phyloP scores from a whole-genome alignment of 805 yeast genomes.

The Lipomyces kockii region DNA sequence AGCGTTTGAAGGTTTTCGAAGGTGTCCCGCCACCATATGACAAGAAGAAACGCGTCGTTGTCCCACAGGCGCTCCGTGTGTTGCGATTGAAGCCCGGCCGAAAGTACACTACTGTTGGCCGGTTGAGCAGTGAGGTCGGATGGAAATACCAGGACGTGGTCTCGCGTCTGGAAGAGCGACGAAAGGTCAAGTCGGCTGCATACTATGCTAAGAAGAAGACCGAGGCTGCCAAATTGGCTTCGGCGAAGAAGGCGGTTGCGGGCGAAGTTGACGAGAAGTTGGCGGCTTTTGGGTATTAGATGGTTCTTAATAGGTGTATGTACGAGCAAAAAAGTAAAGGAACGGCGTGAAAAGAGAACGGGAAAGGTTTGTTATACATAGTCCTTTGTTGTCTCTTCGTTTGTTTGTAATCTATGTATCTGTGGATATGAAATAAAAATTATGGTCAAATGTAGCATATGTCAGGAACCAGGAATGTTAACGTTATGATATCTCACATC shows the following conservation, averaged over 20 bases:
- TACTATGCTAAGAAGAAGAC: slow-evolving; percentile 99
- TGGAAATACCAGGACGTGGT: slow-evolving; percentile 99
- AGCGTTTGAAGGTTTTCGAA: slow-evolving; percentile 98
- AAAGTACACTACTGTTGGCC: slow-evolving; percentile 98
- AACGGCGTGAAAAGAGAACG: not conserved
- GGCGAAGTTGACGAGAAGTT: slow-evolving; percentile 90
- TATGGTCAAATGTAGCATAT: slow-evolving; percentile 5
- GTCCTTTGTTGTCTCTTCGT: slow-evolving; percentile 7
- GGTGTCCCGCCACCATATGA: slow-evolving; percentile 99
- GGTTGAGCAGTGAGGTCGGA: slow-evolving; percentile 95
- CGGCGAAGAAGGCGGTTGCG: slow-evolving; percentile 87
- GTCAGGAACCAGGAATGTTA: not conserved
- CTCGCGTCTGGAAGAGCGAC: slow-evolving; percentile 97
- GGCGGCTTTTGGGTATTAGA: slow-evolving; percentile 97
- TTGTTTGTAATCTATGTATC: slow-evolving; percentile 24
- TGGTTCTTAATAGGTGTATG: slow-evolving; percentile 29
- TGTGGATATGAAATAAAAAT: slow-evolving; percentile 15
- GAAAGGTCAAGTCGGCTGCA: slow-evolving; percentile 98
- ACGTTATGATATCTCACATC: not conserved
- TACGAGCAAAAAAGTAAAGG: slow-evolving; percentile 6
- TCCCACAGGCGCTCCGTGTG: slow-evolving; percentile 99
- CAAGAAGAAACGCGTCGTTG: slow-evolving; percentile 99
- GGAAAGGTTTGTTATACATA: slow-evolving; percentile 5
- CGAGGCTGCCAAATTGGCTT: slow-evolving; percentile 85
- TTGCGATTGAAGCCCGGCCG: slow-evolving; percentile 99